Evolutionary conservation across 192 early-diverging fungal genomes (phyloP).

Genomic region (Backusella mclennaniae): DNA sequence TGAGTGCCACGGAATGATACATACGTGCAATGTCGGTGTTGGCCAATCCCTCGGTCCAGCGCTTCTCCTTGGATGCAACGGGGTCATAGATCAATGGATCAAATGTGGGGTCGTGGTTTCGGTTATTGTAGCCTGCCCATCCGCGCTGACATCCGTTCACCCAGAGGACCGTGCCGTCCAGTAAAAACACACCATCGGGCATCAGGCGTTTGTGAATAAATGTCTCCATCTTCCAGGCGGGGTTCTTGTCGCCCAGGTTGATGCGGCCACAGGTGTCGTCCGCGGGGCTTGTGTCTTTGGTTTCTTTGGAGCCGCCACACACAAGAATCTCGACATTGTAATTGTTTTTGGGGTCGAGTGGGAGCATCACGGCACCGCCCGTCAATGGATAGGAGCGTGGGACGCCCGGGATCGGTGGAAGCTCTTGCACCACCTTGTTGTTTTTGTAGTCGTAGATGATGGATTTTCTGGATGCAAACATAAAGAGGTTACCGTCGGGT

Average conservation of each 20-base stretch:
- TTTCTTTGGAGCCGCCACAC: constrained; percentile 55
- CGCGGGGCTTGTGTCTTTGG: constrained; percentile 28
- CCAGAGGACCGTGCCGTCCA: constrained; percentile 57
- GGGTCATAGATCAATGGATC: constrained; percentile 59
- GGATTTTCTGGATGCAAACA: constrained; percentile 53
- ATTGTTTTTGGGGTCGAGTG: constrained; percentile 53
- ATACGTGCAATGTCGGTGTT: constrained; percentile 56
- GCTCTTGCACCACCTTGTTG: constrained; percentile 37
- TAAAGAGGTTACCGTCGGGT: constrained; percentile 47
- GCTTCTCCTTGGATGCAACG: constrained; percentile 30
- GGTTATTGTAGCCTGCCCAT: constrained; percentile 49
- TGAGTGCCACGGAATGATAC: constrained; percentile 61
- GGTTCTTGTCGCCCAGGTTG: constrained; percentile 38
- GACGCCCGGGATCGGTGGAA: constrained; percentile 46
- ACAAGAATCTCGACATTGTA: constrained; percentile 56
- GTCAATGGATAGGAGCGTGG: constrained; percentile 56
- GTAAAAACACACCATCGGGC: constrained; percentile 50
- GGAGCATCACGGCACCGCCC: constrained; percentile 54
- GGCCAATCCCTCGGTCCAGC: constrained; percentile 39
- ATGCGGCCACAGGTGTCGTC: constrained; percentile 50
- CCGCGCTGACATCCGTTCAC: constrained; percentile 65
- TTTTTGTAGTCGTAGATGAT: constrained; percentile 50
- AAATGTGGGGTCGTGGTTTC: constrained; percentile 47
- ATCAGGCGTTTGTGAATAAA: constrained; percentile 47
- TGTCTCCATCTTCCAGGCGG: constrained; percentile 54